A percentile compares a stretch with the other conserved stretches of the same genome.
Evolutionary conservation across 2,329 filamentous ascomycete species (phyloP).

Genomic region (Arthrobotrys megalospora): DNA sequence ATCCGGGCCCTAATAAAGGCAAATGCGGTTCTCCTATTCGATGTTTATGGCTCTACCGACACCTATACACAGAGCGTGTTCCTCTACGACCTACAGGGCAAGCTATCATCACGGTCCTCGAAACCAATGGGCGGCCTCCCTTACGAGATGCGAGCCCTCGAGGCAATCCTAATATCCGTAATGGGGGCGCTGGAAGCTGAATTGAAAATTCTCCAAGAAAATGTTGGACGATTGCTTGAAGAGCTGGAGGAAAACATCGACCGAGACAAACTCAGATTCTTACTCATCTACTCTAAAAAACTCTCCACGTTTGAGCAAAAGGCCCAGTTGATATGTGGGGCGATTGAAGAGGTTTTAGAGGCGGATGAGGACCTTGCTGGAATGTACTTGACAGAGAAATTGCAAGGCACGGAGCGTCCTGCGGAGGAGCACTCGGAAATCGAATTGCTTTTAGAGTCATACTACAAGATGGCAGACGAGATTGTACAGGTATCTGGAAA

Average conservation of each 20-base stretch:
- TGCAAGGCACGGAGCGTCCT: conserved; percentile 78
- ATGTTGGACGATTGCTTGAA: conserved; percentile 87
- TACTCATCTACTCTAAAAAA: conserved; percentile 95
- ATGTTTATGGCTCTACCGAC: conserved; percentile 93
- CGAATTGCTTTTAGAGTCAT: conserved; percentile 95
- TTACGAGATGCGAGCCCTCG: conserved; percentile 95
- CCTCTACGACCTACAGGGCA: conserved; percentile 96
- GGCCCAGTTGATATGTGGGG: conserved; percentile 90
- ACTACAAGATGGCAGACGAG: conserved; percentile 97
- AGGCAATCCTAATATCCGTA: conserved; percentile 94
- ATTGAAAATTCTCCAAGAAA: conserved; percentile 92
- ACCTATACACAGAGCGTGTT: conserved; percentile 96
- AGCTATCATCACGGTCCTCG: conserved; percentile 74
- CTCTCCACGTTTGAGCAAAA: conserved; percentile 98
- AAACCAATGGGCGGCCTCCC: conserved; percentile 78
- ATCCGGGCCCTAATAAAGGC: conserved; percentile 95
- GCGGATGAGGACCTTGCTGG: conserved; percentile 93
- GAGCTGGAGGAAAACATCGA: conserved; percentile 98
- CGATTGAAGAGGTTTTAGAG: conserved; percentile 94
- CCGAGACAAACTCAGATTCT: conserved; percentile 88
- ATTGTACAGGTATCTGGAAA: conserved; percentile 96
- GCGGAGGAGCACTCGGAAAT: conserved; percentile 95
- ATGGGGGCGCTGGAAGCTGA: conserved; percentile 93
- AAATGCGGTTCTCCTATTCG: conserved; percentile 93
- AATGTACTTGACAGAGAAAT: conserved; percentile 96